These are phyloP conservation scores for Fraxinus paxiana DNA, from an alignment of 305 asterid genomes.

Conservation along the genomic window DNA sequence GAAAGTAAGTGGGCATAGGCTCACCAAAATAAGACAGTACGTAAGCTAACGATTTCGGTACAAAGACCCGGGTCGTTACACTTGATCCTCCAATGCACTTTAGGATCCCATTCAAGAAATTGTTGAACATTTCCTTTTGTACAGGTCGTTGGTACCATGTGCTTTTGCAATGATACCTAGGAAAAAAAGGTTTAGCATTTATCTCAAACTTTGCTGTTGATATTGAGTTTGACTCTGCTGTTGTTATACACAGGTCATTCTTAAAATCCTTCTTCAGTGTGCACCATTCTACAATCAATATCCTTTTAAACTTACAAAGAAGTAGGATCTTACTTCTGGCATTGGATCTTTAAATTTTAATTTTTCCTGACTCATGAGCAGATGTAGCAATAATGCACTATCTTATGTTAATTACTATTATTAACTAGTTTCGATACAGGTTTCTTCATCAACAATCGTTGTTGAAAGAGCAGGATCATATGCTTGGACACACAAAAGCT, in stretches of 20 bases:
- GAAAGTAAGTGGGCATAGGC: too few species aligned
- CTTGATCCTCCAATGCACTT: neutral
- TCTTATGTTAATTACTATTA: neutral
- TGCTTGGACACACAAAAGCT: constrained; percentile 93
- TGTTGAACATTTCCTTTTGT: neutral
- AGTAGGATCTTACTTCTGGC: constrained; percentile 5
- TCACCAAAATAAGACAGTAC: too few species aligned
- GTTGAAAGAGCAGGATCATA: constrained; percentile 95
- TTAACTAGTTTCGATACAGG: constrained; percentile 41
- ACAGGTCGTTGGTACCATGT: neutral
- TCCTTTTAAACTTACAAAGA: neutral
- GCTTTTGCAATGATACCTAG: constrained; percentile 1
- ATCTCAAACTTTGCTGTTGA: constrained; percentile 3
- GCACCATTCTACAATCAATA: neutral
- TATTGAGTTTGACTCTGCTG: constrained; percentile 10
- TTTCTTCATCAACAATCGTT: constrained; percentile 93
- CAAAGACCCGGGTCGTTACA: too few species aligned
- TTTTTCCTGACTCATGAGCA: neutral
- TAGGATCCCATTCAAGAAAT: neutral
- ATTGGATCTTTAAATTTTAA: constrained; percentile 15
- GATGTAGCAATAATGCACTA: neutral
- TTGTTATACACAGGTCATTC: constrained; percentile 7
- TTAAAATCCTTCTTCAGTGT: neutral
- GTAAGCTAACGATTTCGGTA: too few species aligned
- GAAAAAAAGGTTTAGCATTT: neutral